Base-by-base conservation (phyloP, 352 stramenopile species). In the Phytophthora sansomeana region DNA sequence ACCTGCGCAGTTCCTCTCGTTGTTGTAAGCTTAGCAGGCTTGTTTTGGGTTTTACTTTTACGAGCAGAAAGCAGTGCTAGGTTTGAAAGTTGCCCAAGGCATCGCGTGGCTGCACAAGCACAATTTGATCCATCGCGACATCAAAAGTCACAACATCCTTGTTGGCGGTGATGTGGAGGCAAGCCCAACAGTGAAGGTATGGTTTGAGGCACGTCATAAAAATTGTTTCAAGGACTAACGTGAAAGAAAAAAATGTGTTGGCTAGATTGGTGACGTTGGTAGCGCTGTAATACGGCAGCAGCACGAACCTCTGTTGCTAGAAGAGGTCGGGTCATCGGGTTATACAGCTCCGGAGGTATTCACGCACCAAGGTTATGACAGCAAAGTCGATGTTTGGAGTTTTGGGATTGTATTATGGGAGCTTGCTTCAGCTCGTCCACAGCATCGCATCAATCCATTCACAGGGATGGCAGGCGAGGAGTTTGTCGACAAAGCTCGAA, bases 321-420 rank as follows among this genome's bases (percentile, higher is more conserved):
- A 77, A 60, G 75, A 83, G 54, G 57, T 74, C 6, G 75, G 75
- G 3, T 83, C 72, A 2, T 78, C 64, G 19, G 75, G 72, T 14
- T 87, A 87, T 58, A 80, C 75, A 17, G 75, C 78, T 19, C 78
- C 78, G 6, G 78, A 87, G 39, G 71, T 84, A 39, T 78, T 84
- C 30, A 69, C 55, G 6, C 47, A 59, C 14, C 39, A 69, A 6
- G 75, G 73, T 6, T 83, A 84, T 55, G 50, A 73, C 35, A 67
- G 53, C 56, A 82, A 84, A 63, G 65, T 74, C 10, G 78, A 87
- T 32, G 63, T 84, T 16, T 87, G 75, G 75, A 81, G 75, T 46
- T 83, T 84, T 42, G 71, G 72, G 2, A 68, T 87, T 29, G 60
- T 87, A 17, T 61, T 87, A 13, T 87, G 76, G 73, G 75, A 80